phyloP scores from a whole-genome alignment of 108 stramenopile genomes.

The Pseudonitzschia delicatissima region DNA sequence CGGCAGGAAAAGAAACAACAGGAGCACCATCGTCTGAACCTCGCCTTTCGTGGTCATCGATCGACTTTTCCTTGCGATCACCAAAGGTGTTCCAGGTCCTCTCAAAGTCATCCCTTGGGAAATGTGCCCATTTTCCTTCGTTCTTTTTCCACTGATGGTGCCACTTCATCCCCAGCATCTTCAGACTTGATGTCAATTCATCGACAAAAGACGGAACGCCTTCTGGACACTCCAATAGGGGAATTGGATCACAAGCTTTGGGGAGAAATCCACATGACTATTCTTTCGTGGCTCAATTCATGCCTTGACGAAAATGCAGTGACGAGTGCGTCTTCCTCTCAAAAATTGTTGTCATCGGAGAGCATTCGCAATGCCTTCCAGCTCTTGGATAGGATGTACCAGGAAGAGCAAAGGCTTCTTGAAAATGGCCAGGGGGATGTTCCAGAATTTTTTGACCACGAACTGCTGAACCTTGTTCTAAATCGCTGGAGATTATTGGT shows the following conservation, averaged over 20 bases:
- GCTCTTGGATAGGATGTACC: constrained; percentile 23
- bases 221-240: constrained; percentile 16
- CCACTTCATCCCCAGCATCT: not conserved
- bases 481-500: constrained; percentile 33
- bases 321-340: not conserved
- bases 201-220: constrained; percentile 21
- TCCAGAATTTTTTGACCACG: constrained; percentile 23
- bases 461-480: constrained; percentile 28
- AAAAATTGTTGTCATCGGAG: not conserved
- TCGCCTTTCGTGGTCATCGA: no score
- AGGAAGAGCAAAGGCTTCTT: constrained; percentile 22
- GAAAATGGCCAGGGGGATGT: not conserved
- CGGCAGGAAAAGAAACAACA: no score
- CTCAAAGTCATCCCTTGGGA: no score
- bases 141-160: no score
- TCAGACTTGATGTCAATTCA: constrained; percentile 1
- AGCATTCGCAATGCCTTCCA: constrained; percentile 17
- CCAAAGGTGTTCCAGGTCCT: no score
- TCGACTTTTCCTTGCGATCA: no score
- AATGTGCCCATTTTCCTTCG: no score
- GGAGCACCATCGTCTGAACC: no score
- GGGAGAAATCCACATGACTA: constrained; percentile 21
- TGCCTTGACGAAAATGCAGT: not conserved
- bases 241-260: constrained; percentile 14
- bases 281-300: constrained; percentile 24